Percentiles rank a stretch among this genome's conserved stretches.
These are phyloP conservation scores for Wickerhamiella parazyma DNA, from an alignment of 805 yeast genomes.

Conservation along the genomic window DNA sequence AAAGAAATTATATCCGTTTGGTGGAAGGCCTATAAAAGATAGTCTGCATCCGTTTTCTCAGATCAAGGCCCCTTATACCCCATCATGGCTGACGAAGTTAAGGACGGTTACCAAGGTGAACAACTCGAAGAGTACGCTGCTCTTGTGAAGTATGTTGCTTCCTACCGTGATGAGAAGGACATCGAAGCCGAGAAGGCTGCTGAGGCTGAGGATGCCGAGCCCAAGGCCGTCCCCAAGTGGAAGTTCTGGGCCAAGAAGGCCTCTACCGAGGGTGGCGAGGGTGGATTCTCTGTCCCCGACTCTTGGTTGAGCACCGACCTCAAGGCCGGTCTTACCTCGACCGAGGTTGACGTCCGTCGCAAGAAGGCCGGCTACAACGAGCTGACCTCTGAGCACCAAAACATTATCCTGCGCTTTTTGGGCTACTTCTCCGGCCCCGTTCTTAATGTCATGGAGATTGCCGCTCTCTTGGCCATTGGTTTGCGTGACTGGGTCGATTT, in stretches of 20 bases:
- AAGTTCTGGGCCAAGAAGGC: constrained; percentile 39
- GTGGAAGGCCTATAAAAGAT: constrained; percentile 10
- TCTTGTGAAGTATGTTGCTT: constrained; percentile 26
- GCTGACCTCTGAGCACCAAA: constrained; percentile 77
- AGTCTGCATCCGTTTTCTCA: constrained; percentile 2
- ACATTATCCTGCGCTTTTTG: constrained; percentile 62
- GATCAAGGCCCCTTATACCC: constrained; percentile 10
- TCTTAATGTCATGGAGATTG: constrained; percentile 93
- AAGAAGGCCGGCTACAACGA: constrained; percentile 82
- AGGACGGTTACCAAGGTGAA: constrained; percentile 34
- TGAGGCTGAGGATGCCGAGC: constrained; percentile 47
- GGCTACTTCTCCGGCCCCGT: constrained; percentile 88
- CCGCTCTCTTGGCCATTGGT: constrained; percentile 90
- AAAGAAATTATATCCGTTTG: constrained; percentile 12
- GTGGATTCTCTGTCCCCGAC: constrained; percentile 47
- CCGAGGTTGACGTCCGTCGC: constrained; percentile 70
- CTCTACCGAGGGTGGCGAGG: constrained; percentile 25
- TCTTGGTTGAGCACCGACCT: constrained; percentile 73
- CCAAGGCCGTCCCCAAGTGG: constrained; percentile 51
- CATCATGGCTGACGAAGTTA: constrained; percentile 21
- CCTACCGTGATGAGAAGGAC: constrained; percentile 28
- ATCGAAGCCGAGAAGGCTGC: constrained; percentile 37
- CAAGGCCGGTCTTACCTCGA: constrained; percentile 56
- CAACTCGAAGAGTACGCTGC: constrained; percentile 28
- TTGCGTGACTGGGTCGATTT: constrained; percentile 96